Base-by-base conservation (phyloP, 106 monocot species). In the Posidonia australis region DNA sequence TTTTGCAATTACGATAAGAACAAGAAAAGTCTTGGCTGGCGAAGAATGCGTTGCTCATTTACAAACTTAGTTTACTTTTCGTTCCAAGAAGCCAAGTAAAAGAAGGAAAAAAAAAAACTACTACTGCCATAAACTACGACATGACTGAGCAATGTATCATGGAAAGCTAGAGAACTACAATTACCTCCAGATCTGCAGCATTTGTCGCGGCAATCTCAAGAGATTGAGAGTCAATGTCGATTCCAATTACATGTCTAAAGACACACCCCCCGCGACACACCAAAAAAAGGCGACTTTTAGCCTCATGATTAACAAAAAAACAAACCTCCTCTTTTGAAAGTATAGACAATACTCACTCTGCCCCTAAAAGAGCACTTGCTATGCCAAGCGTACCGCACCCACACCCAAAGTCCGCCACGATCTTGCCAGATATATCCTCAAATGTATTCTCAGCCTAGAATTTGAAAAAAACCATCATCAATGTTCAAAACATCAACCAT, bases 301-400 rank as follows among this genome's bases (percentile, higher is more conserved):
- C 14, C 25, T n/a, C n/a, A n/a, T n/a, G n/a, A n/a, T n/a, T n/a
- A n/a, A n/a, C n/a, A n/a, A n/a, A n/a, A n/a, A n/a, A n/a, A n/a
- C n/a, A n/a, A n/a, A 26, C 10, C 13, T 36, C 36, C 7, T 7
- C 36, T 36, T 36, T 7, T 36, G 36, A 36, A 36, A 36, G 36
- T n/a, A 36, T 36, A 36, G 7, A 36, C 36, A 65, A 26, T 62
- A 83, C 91, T 79, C 68, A 91, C 92, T 86, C 86, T 65, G 94
- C 94, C 77, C 65, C 94, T 72, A 94, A 68, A 70, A 86, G 82
- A 72, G 86, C 77, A 74, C 81, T 76, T 72, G 86, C 94, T 51
- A 94, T 69, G 59, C 86, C 86, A 78, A 94, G 77, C 45, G 94
- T 94, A 69, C 96, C 98, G 79, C 98, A 99, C 56, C 98, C 98